Evolutionary conservation across 495 filamentous ascomycete species (phyloP), one percentile per base, ranked within the genome.

Genomic region (Articulospora tetracladia): DNA sequence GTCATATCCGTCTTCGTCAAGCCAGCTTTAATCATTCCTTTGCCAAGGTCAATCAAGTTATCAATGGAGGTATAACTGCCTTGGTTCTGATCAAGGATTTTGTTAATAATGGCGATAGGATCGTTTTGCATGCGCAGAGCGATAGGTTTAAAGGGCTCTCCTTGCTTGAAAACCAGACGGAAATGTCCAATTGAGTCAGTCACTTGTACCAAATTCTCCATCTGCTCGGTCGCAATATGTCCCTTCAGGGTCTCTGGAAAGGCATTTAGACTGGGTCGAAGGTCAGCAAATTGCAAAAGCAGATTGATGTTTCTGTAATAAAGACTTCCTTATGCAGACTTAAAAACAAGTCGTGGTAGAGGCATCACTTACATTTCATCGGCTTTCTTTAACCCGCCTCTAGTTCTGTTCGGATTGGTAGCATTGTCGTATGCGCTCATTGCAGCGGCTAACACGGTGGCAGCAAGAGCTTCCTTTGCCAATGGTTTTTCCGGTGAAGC

Each of bases 161-260:
- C 92, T 69, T 95, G 92, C 65, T 95, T 92, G 8, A 98, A 77
- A 0, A 88, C 93, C 7, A 98, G 79, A 3, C 89, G 89, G 74
- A 96, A 98, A 63, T 89, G 88, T 32, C 92, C 93, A 34, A 98
- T 77, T 7, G 85, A 79, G 70, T 98, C 92, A 0, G 95, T 96
- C 19, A 94, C 92, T 44, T 79, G 77, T n/a, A 97, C 77, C 4
- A 98, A 81, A 34, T 89, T 82, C 26, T 81, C 79, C 47, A 86
- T 78, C 60, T 83, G 78, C 56, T 78, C 81, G 48, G 86, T 75
- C 1, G 76, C 73, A 3, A 71, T 62, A 1, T 86, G 86, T 3
- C 77, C 73, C 1, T 77, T 72, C 63, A 92, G 83, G 56, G 86
- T 83, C 19, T 81, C 71, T 27, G 81, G 80, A 71, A 95, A 92